These are phyloP conservation scores for Talaromyces sp. DNA, from an alignment of 2,329 filamentous ascomycete species.

Conservation along the genomic window DNA sequence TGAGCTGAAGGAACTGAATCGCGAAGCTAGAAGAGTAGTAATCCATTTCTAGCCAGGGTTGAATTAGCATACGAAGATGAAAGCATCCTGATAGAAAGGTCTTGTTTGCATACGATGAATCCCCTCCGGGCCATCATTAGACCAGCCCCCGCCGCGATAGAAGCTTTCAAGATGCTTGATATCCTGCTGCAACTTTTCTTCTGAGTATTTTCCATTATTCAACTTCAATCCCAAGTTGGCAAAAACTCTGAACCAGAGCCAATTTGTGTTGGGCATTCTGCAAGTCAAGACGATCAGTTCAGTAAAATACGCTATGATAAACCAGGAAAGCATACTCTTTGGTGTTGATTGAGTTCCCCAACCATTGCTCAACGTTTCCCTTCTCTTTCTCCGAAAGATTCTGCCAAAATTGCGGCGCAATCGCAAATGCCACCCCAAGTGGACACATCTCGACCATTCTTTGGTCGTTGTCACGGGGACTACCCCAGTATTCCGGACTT, in stretches of 20 bases:
- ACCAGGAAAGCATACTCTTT: neutral
- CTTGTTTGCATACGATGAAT: neutral
- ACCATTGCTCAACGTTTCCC: neutral
- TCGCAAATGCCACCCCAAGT: constrained; percentile 20
- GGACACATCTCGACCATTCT: constrained; percentile 27
- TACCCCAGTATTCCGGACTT: constrained; percentile 25
- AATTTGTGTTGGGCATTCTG: constrained; percentile 9
- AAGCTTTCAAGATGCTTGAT: constrained; percentile 5
- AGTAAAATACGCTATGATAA: neutral
- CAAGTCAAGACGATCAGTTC: neutral
- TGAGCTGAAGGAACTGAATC: constrained; percentile 2
- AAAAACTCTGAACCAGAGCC: constrained; percentile 8
- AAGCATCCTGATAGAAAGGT: neutral
- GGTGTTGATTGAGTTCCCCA: neutral
- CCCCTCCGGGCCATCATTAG: neutral
- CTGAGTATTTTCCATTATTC: neutral
- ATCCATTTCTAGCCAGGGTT: neutral
- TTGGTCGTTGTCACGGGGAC: constrained; percentile 22
- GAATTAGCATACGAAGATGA: neutral
- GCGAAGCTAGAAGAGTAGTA: constrained; percentile 12
- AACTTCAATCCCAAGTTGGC: neutral
- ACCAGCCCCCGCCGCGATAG: constrained; percentile 10
- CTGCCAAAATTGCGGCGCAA: constrained; percentile 18
- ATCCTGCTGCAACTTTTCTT: neutral
- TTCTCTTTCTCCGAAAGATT: neutral